Evolutionary conservation across 495 filamentous ascomycete genomes (phyloP), one percentile per base, ranked within the genome.

Genomic region (Extremus antarcticus): DNA sequence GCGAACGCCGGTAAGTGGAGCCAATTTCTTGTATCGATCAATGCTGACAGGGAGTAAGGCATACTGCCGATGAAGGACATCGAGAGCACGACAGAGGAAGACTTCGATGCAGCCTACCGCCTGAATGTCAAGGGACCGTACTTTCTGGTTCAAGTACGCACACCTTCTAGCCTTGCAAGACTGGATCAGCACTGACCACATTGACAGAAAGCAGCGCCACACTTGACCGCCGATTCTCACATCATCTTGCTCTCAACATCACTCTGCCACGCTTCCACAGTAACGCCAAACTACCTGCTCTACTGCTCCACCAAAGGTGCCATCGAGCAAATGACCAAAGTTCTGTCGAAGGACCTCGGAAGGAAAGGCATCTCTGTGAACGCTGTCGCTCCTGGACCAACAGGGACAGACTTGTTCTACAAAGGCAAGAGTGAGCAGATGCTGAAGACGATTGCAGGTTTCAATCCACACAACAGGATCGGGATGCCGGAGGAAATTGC

Each of bases 91-190:
- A 85, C 72, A 2, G 81, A 84, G 55, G 73, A 64, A 17, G 74
- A 77, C 51, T 90, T 79, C 54, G 84, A 85, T 55, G 59, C 51
- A 10, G 70, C 67, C 2, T 78, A 79, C 54, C 60, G 60, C 17
- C 40, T 84, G 32, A 86, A 86, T 65, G 82, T 86, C 53, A 86
- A 85, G 60, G 84, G 83, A 1, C 78, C 83, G 0, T 78, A 79
- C 47, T 87, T 87, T 57, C 67, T 87, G 16, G 71, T 73, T 1
- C 75, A 85, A 70, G 43, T 55, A 32, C 22, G 53, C n/a, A 35
- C n/a, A 4, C 19, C 43, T 48, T 47, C n/a, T n/a, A 47, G 15
- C 25, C n/a, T 15, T 49, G n/a, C 21, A 4, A 49, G 15, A 21
- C 4, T n/a, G n/a, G 19, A 25, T 35, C 13, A 35, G 4, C 29